Evolutionary conservation across 1,284 basidiomycete genomes (phyloP).

Genomic region (Papiliotrema nemorosa): DNA sequence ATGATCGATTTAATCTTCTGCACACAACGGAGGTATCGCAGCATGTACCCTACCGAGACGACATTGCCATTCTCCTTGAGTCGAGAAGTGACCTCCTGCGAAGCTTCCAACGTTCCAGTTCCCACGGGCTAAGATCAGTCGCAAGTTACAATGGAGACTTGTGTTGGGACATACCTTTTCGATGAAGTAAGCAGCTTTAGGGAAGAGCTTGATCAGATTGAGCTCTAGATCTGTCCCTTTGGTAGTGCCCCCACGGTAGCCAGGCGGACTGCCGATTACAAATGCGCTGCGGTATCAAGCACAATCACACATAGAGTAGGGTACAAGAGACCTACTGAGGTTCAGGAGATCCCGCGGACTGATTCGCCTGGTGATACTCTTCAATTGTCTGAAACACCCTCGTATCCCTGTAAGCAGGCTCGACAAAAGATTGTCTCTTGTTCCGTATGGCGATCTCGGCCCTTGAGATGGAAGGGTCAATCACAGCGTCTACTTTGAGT

Average conservation of each 20-base stretch:
- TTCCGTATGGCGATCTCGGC: constrained; percentile 75
- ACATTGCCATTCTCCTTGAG: constrained; percentile 69
- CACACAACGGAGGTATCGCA: constrained; percentile 88
- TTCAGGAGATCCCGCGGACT: constrained; percentile 45
- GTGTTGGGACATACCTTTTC: too few relatives aligned
- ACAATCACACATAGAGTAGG: neutral
- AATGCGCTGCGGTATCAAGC: constrained; percentile 56
- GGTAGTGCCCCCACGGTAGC: constrained; percentile 78
- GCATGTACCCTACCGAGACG: constrained; percentile 88
- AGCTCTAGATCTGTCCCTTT: constrained; percentile 84
- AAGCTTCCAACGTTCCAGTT: constrained; percentile 64
- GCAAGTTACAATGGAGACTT: neutral
- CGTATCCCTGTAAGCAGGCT: constrained; percentile 88
- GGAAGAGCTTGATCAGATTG: constrained; percentile 85
- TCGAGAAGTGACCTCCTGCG: constrained; percentile 62
- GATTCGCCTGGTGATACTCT: constrained; percentile 71
- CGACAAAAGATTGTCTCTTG: constrained; percentile 92
- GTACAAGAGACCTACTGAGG: constrained; percentile 53
- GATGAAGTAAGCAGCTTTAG: constrained; percentile 84
- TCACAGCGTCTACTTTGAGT: constrained; percentile 90
- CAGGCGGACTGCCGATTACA: constrained; percentile 87
- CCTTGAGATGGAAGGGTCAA: constrained; percentile 84
- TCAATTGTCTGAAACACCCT: constrained; percentile 82
- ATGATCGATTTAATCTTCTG: constrained; percentile 98
- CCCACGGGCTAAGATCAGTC: constrained; percentile 61